Conservation (phyloP, 2,329 filamentous ascomycete species). For the Chrysoporthe deuterocubensis region DNA sequence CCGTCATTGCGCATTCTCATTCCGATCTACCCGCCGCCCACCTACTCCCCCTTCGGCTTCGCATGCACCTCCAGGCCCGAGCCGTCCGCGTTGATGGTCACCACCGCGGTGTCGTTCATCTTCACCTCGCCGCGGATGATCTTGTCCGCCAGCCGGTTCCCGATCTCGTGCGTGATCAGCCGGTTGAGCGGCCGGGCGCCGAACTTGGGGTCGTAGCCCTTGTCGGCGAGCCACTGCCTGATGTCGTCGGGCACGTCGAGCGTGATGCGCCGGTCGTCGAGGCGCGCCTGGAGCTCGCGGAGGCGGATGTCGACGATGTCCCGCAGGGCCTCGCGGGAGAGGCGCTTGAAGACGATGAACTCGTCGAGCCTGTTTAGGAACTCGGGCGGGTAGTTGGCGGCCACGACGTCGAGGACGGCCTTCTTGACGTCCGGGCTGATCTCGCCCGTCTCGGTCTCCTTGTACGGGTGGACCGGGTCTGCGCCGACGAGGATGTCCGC, state of each 20-base stretch:
- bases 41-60: constrained; percentile 17
- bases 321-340: constrained; percentile 76
- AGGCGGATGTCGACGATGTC: constrained; percentile 95
- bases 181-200: constrained; percentile 90
- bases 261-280: constrained; percentile 83
- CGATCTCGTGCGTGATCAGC: constrained; percentile 86
- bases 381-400: constrained; percentile 77
- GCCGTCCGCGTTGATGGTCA: constrained; percentile 68
- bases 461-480: constrained; percentile 66
- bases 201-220: constrained; percentile 89
- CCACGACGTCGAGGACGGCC: constrained; percentile 87
- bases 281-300: constrained; percentile 77
- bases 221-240: constrained; percentile 84
- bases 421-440: constrained; percentile 74
- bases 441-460: constrained; percentile 65
- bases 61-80: constrained; percentile 57
- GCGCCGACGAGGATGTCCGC: constrained; percentile 86
- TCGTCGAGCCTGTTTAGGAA: constrained; percentile 97
- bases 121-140: constrained; percentile 87
- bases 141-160: constrained; percentile 85
- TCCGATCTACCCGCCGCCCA: neutral
- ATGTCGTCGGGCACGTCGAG: constrained; percentile 73
- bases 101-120: constrained; percentile 72
- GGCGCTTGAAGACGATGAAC: constrained; percentile 92
- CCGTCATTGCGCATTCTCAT: constrained; percentile 5